phyloP scores from a whole-genome alignment of 2,329 filamentous ascomycete species.

The Aspergillus nomiae region DNA sequence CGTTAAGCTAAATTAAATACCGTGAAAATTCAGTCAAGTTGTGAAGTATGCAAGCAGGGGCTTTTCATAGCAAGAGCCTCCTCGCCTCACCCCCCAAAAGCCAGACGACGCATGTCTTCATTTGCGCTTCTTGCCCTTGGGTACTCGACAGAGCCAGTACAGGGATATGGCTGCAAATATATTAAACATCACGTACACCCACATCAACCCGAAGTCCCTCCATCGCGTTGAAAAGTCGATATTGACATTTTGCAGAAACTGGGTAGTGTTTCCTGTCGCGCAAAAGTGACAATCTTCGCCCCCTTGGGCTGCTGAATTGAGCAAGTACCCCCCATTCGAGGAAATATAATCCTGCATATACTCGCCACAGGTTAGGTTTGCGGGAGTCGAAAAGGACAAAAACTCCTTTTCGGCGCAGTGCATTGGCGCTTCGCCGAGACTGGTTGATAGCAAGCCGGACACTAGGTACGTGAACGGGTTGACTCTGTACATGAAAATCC shows the following conservation, averaged over 20 bases:
- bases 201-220: background rate
- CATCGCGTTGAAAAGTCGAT: background rate
- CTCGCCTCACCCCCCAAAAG: too few species aligned
- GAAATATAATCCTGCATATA: constrained; percentile 10
- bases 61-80: background rate
- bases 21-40: background rate
- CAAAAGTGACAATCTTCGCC: constrained; percentile 4
- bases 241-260: constrained; percentile 1
- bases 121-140: background rate
- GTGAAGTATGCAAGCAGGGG: background rate
- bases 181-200: constrained; percentile 1
- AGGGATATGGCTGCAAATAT: background rate
- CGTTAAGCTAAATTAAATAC: background rate
- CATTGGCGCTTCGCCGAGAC: constrained; percentile 1
- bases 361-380: constrained; percentile 5
- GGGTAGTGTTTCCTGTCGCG: background rate
- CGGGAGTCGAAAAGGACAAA: background rate
- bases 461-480: constrained; percentile 25
- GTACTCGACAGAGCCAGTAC: background rate
- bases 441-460: constrained; percentile 16
- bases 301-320: background rate
- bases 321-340: constrained; percentile 3
- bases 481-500: constrained; percentile 18
- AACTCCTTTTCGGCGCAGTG: constrained; percentile 7
- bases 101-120: background rate